A percentile compares a stretch with the other conserved stretches of the same genome.
These are phyloP conservation scores for Nicotiana attenuata DNA, from an alignment of 257 asterid species.

Conservation along the genomic window DNA sequence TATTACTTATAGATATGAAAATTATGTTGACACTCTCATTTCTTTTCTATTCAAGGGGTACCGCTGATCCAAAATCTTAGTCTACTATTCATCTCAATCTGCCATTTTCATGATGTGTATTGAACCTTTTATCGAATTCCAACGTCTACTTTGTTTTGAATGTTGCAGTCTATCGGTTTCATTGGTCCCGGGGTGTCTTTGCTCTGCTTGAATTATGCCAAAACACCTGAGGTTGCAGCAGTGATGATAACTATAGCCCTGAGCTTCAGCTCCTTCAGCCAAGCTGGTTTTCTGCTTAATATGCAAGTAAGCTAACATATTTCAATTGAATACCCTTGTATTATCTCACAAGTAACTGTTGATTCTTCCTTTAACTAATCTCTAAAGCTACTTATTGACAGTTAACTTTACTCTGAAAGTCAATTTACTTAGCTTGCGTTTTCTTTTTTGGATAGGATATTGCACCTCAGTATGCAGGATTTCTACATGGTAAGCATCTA, in stretches of 20 bases:
- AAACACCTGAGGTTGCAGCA: slow-evolving; percentile 64
- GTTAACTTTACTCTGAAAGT: not conserved
- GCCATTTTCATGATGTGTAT: not conserved
- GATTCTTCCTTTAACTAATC: not conserved
- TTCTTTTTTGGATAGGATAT: slow-evolving; percentile 56
- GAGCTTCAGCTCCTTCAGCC: slow-evolving; percentile 88
- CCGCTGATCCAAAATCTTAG: not conserved
- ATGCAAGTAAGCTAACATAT: slow-evolving; percentile 71
- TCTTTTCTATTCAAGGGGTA: not conserved
- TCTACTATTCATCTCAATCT: not conserved
- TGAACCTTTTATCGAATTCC: not conserved
- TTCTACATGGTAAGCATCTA: slow-evolving; percentile 59
- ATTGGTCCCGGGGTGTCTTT: slow-evolving; percentile 87
- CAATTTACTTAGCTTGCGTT: slow-evolving; percentile 7
- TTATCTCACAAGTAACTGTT: not conserved
- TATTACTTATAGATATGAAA: not conserved
- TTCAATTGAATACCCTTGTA: not conserved
- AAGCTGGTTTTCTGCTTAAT: slow-evolving; percentile 90
- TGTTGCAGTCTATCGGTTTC: slow-evolving; percentile 74
- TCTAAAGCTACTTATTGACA: not conserved
- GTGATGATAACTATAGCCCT: slow-evolving; percentile 54
- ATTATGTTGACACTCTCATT: not conserved
- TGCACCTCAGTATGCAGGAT: slow-evolving; percentile 88
- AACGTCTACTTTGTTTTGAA: not conserved
- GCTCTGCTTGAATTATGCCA: slow-evolving; percentile 72